Percentiles rank a stretch among this genome's conserved stretches.
phyloP scores from a whole-genome alignment of 2,329 filamentous ascomycete genomes.

The Fusarium sambucinum region DNA sequence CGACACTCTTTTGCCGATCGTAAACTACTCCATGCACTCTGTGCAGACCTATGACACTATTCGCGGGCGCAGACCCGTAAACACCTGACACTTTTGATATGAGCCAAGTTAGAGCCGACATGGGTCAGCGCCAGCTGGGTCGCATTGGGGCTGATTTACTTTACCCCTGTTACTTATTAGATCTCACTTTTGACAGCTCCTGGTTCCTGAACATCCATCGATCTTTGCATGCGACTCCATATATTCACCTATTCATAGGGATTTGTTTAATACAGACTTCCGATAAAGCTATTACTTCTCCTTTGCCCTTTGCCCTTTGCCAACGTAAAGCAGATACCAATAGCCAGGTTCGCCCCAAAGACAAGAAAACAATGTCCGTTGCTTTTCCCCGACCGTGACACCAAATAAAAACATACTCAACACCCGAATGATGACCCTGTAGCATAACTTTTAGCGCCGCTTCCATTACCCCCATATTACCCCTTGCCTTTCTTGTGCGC shows the following conservation, averaged over 20 bases:
- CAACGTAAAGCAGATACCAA: conserved; percentile 26
- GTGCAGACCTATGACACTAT: neutral
- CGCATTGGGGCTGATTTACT: neutral
- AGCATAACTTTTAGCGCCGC: conserved; percentile 35
- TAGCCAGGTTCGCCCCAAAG: conserved; percentile 33
- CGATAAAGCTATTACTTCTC: conserved; percentile 29
- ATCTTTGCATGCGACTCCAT: conserved; percentile 27
- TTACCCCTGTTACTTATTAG: conserved; percentile 29
- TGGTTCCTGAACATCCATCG: conserved; percentile 23
- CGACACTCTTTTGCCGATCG: neutral
- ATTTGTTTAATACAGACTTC: conserved; percentile 17
- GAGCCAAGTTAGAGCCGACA: conserved; percentile 2
- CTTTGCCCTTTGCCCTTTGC: neutral
- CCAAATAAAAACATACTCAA: conserved; percentile 37
- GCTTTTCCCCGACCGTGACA: conserved; percentile 44
- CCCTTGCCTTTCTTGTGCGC: conserved; percentile 34
- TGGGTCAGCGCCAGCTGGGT: conserved; percentile 8
- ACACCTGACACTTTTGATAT: conserved; percentile 1
- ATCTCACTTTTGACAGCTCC: conserved; percentile 28
- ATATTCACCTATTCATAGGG: conserved; percentile 28
- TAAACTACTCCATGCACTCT: neutral
- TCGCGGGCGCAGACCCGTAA: neutral
- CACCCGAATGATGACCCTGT: conserved; percentile 36
- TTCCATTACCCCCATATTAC: conserved; percentile 28
- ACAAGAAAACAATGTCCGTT: conserved; percentile 32